Conservation (phyloP, 2,329 filamentous ascomycete species). For the Colletotrichum sp. region DNA sequence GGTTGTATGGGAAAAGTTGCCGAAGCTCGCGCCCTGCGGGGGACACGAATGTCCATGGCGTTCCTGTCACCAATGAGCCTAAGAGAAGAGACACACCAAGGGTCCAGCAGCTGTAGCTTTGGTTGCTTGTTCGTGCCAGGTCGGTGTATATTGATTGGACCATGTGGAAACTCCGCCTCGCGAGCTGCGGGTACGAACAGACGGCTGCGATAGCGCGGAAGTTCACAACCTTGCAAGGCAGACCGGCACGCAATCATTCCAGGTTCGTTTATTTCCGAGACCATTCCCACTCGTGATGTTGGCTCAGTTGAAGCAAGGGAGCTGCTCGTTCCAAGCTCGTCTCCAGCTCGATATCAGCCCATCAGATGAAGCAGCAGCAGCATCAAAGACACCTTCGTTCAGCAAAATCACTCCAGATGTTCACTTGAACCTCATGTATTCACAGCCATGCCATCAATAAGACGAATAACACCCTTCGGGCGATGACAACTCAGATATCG, state of each 20-base stretch:
- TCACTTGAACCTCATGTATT: not conserved
- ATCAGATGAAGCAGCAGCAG: not conserved
- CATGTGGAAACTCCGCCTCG: not conserved
- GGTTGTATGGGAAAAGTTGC: conserved; percentile 1
- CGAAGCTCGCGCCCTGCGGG: conserved; percentile 5
- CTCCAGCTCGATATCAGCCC: not conserved
- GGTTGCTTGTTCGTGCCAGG: not conserved
- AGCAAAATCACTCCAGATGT: not conserved
- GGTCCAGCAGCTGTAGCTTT: not conserved
- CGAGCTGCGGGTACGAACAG: not conserved
- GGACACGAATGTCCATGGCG: not conserved
- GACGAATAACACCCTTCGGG: not conserved
- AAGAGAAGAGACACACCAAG: not conserved
- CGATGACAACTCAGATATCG: not conserved
- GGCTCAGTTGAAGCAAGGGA: not conserved
- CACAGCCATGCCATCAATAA: not conserved
- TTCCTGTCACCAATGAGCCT: conserved; percentile 2
- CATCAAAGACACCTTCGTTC: not conserved
- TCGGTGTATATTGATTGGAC: not conserved
- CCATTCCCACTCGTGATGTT: not conserved
- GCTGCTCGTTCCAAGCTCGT: not conserved
- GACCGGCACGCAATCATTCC: not conserved
- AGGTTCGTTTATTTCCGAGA: not conserved
- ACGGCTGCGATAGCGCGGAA: not conserved
- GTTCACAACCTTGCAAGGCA: conserved; percentile 8